phyloP scores from a whole-genome alignment of 2,329 filamentous ascomycete species.

The Fusarium veterinarium region DNA sequence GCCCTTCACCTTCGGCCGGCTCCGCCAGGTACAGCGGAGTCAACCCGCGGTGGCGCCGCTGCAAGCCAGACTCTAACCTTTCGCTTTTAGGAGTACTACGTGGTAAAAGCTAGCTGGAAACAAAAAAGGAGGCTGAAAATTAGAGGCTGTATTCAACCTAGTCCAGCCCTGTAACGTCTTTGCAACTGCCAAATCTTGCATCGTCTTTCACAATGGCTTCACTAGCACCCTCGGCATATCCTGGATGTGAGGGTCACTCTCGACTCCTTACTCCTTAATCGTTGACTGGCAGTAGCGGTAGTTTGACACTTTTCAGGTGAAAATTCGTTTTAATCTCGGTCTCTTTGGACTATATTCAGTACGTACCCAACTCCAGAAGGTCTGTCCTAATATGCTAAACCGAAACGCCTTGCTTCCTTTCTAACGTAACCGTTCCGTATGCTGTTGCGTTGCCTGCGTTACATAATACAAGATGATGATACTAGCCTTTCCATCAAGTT shows the following conservation, averaged over 20 bases:
- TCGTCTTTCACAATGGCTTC: neutral
- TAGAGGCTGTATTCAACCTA: slow-evolving; percentile 10
- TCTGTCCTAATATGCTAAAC: slow-evolving; percentile 22
- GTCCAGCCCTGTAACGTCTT: slow-evolving; percentile 24
- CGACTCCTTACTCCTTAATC: neutral
- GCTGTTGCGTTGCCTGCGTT: slow-evolving; percentile 27
- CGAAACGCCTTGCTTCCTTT: slow-evolving; percentile 30
- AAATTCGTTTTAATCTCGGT: slow-evolving; percentile 1
- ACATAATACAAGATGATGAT: slow-evolving; percentile 32
- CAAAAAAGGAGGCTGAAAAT: slow-evolving; percentile 15
- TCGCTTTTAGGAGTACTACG: slow-evolving; percentile 9
- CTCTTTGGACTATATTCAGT: slow-evolving; percentile 3
- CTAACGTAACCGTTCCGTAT: slow-evolving; percentile 33
- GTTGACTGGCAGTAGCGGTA: neutral
- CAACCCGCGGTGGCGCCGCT: slow-evolving; percentile 21
- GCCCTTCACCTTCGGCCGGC: slow-evolving; percentile 32
- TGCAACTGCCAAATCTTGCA: neutral
- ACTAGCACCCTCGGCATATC: slow-evolving; percentile 5
- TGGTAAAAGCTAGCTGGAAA: neutral
- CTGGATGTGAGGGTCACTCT: slow-evolving; percentile 13
- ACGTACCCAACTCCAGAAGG: slow-evolving; percentile 3
- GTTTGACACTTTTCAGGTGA: neutral
- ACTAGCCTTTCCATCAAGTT: slow-evolving; percentile 4
- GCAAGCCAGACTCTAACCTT: slow-evolving; percentile 2
- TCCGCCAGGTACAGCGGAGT: slow-evolving; percentile 37